phyloP scores from a whole-genome alignment of 306 rosid species.

The Abrus pulchellus region DNA sequence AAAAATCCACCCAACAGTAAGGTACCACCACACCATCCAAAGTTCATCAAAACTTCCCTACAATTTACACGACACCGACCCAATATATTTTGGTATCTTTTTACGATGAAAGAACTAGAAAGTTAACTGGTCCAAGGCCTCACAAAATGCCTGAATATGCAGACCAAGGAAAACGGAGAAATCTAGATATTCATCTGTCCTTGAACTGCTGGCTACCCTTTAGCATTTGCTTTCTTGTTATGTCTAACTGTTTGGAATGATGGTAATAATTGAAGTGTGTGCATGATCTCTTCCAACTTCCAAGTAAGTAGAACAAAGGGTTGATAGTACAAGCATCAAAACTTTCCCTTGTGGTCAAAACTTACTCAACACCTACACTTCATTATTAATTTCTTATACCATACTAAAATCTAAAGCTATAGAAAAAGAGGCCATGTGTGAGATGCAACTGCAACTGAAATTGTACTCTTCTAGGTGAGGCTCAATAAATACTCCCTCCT shows the following conservation, averaged over 20 bases:
- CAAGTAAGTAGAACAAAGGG: slow-evolving; percentile 43
- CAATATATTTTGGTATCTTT: slow-evolving; percentile 41
- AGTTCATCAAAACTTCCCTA: slow-evolving; percentile 22
- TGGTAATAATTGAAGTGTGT: slow-evolving; percentile 42
- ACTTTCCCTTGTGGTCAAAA: slow-evolving; percentile 56
- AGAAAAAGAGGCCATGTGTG: slow-evolving; percentile 61
- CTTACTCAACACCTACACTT: slow-evolving; percentile 47
- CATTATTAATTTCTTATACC: slow-evolving; percentile 59
- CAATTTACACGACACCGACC: slow-evolving; percentile 46
- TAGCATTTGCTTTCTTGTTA: slow-evolving; percentile 34
- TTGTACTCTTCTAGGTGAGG: slow-evolving; percentile 53
- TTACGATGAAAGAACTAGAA: slow-evolving; percentile 41
- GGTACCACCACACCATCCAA: slow-evolving; percentile 41
- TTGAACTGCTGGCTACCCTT: slow-evolving; percentile 31
- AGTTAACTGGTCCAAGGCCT: slow-evolving; percentile 33
- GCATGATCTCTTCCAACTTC: slow-evolving; percentile 35
- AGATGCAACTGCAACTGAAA: slow-evolving; percentile 48
- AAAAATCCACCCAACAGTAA: slow-evolving; percentile 44
- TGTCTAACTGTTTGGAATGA: slow-evolving; percentile 40
- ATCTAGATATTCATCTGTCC: slow-evolving; percentile 42
- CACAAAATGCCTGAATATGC: slow-evolving; percentile 50
- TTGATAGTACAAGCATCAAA: slow-evolving; percentile 47
- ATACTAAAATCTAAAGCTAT: slow-evolving; percentile 58
- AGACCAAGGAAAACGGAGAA: slow-evolving; percentile 32
- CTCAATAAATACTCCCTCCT: slow-evolving; percentile 60